Conservation (phyloP, 768 basidiomycete genomes). For the Tremella mesenterica region DNA sequence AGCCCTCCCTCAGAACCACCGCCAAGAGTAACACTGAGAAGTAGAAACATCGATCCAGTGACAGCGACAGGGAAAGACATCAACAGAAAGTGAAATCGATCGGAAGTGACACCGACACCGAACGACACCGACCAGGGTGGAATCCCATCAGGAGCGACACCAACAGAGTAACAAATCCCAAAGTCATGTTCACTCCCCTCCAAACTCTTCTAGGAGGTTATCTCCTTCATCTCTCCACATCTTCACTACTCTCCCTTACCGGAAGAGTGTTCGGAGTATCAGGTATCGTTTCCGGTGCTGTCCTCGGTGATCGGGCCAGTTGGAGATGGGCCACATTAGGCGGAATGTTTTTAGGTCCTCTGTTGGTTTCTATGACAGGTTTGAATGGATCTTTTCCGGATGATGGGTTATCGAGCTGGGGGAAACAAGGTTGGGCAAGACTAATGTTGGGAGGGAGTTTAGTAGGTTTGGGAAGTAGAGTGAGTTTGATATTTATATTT, state of each 20-base stretch:
- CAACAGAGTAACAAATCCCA: background rate
- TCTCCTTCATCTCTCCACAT: constrained; percentile 40
- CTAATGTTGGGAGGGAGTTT: constrained; percentile 31
- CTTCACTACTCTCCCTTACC: constrained; percentile 31
- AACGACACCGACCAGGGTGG: no score
- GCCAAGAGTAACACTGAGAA: no score
- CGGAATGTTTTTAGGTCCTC: constrained; percentile 19
- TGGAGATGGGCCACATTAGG: constrained; percentile 32
- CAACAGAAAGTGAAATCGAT: no score
- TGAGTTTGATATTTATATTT: constrained; percentile 20
- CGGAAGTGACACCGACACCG: no score
- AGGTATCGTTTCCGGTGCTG: constrained; percentile 34
- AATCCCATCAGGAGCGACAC: no score
- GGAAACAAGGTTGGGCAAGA: constrained; percentile 2
- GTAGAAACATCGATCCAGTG: no score
- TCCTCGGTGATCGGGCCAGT: constrained; percentile 16
- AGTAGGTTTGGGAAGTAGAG: constrained; percentile 44
- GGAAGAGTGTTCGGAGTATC: constrained; percentile 43
- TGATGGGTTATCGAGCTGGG: constrained; percentile 9
- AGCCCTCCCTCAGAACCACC: no score
- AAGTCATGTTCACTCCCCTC: constrained; percentile 32
- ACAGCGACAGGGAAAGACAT: no score
- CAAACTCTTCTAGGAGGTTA: constrained; percentile 40
- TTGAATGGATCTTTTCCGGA: constrained; percentile 4
- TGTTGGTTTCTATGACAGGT: constrained; percentile 6